These are phyloP conservation scores for Citrus australasica DNA, from an alignment of 345 rosid species.

Conservation along the genomic window DNA sequence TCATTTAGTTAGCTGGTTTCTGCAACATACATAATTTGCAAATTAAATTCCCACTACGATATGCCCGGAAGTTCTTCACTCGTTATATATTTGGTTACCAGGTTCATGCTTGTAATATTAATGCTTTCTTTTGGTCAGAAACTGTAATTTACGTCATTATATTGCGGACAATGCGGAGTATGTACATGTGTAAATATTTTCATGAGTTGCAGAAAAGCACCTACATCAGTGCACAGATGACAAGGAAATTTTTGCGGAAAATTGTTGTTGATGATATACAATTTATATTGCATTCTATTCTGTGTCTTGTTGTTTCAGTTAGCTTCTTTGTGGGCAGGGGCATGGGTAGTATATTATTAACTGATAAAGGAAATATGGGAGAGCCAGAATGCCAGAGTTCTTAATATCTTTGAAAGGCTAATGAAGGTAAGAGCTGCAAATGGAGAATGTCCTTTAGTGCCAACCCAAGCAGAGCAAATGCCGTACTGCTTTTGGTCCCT, in stretches of 20 bases:
- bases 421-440: no score
- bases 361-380: background rate
- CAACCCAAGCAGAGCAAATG: background rate
- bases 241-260: background rate
- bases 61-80: background rate
- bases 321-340: background rate
- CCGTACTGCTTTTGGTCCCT: background rate
- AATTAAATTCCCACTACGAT: background rate
- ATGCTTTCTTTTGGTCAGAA: background rate
- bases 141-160: conserved; percentile 1
- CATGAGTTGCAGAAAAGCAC: background rate
- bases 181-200: background rate
- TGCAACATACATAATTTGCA: background rate
- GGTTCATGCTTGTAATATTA: background rate
- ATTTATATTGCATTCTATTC: background rate
- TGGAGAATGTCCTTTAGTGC: no score
- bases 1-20: background rate
- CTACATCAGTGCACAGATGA: background rate
- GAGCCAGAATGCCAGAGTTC: background rate
- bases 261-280: background rate
- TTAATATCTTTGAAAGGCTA: no score
- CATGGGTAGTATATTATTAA: background rate
- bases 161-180: background rate
- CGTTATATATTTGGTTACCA: background rate
- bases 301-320: background rate